A percentile compares a stretch with the other conserved stretches of the same genome.
These are phyloP conservation scores for Rhexocercosporidium sp. DNA, from an alignment of 2,329 filamentous ascomycete genomes.

Conservation along the genomic window DNA sequence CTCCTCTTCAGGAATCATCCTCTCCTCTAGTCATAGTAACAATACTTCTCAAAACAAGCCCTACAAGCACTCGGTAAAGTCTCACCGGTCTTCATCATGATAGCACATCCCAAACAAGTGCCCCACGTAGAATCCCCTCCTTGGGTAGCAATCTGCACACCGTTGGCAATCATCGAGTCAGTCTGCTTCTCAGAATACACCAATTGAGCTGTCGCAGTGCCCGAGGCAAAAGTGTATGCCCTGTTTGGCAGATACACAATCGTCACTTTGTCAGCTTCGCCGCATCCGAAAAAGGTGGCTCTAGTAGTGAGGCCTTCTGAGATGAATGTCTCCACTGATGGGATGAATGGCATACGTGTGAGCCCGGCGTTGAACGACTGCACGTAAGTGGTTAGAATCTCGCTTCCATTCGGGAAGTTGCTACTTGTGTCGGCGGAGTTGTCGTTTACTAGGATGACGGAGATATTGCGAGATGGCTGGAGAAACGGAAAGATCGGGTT, in stretches of 20 bases:
- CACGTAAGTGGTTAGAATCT: slow-evolving; percentile 43
- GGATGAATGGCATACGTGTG: slow-evolving; percentile 52
- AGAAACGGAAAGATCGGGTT: slow-evolving; percentile 55
- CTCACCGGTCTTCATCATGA: slow-evolving; percentile 44
- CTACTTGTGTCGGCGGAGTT: slow-evolving; percentile 62
- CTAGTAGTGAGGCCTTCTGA: slow-evolving; percentile 35
- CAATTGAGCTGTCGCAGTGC: slow-evolving; percentile 42
- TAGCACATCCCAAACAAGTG: slow-evolving; percentile 49
- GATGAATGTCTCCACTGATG: slow-evolving; percentile 43
- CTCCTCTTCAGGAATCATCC: background rate
- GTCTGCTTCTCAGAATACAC: slow-evolving; percentile 45
- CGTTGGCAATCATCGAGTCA: slow-evolving; percentile 48
- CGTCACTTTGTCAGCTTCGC: slow-evolving; percentile 35
- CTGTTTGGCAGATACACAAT: slow-evolving; percentile 49
- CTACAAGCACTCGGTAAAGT: slow-evolving; percentile 43
- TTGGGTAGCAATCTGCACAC: slow-evolving; percentile 46
- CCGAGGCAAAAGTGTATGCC: slow-evolving; percentile 44
- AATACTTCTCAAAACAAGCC: slow-evolving; percentile 49
- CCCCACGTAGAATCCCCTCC: slow-evolving; percentile 43
- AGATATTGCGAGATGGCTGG: slow-evolving; percentile 55
- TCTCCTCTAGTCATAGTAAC: slow-evolving; percentile 35
- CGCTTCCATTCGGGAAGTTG: slow-evolving; percentile 51
- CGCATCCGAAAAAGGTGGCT: slow-evolving; percentile 51
- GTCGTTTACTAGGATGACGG: slow-evolving; percentile 69
- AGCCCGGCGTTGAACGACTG: slow-evolving; percentile 29